A percentile compares a stretch with the other conserved stretches of the same genome.
Conservation (phyloP, 192 early-diverging fungal species). For the Rhizophagus clarus region DNA sequence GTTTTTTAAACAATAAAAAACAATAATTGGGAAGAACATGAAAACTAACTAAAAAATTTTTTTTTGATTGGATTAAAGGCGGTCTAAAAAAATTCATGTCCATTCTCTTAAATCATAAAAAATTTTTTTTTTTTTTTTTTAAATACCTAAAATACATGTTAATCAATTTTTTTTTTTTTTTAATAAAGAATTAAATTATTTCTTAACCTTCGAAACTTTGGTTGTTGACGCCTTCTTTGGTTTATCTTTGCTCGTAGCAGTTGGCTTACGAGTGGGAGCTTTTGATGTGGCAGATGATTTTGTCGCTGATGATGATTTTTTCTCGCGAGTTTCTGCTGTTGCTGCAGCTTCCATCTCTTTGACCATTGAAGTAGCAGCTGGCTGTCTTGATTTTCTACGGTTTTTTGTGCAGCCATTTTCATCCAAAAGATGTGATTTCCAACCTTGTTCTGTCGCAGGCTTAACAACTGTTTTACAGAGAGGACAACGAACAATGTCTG, state of each 20-base stretch:
- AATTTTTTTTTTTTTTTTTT: neutral
- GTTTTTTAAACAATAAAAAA: neutral
- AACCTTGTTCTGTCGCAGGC: slow-evolving; percentile 56
- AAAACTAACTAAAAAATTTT: neutral
- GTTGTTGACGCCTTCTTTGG: neutral
- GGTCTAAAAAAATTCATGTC: no score
- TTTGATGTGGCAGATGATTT: slow-evolving; percentile 3
- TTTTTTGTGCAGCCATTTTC: slow-evolving; percentile 59
- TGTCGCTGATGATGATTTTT: neutral
- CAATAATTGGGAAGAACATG: neutral
- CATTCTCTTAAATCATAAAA: no score
- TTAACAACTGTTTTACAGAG: slow-evolving; percentile 60
- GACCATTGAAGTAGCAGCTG: neutral
- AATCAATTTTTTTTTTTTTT: neutral
- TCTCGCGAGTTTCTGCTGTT: neutral
- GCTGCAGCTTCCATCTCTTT: neutral
- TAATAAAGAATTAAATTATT: neutral
- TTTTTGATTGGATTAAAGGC: neutral
- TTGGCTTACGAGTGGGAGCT: neutral
- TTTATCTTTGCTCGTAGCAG: neutral
- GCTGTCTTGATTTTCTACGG: slow-evolving; percentile 32
- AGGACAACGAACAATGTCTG: slow-evolving; percentile 54
- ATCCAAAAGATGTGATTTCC: slow-evolving; percentile 66
- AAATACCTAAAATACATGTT: no score
- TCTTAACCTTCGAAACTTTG: slow-evolving; percentile 3